Percentiles rank a stretch among this genome's conserved stretches.
Conservation (phyloP, 306 rosid genomes). For the Carpinus viminea region DNA sequence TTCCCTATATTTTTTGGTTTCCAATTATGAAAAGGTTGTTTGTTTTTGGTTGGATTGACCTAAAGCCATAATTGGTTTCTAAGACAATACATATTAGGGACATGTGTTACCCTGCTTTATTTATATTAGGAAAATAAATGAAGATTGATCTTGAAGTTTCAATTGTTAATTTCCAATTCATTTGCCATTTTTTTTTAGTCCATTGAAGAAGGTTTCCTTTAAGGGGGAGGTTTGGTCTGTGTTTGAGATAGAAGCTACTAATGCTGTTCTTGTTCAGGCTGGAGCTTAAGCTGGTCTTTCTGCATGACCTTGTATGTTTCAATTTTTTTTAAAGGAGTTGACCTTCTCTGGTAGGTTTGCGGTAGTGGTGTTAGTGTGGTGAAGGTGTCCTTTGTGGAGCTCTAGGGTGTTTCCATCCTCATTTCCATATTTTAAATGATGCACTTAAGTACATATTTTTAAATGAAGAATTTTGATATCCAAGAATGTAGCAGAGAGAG, state of each 20-base stretch:
- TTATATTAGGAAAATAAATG: neutral
- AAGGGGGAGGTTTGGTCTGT: neutral
- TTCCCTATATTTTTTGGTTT: neutral
- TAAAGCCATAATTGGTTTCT: neutral
- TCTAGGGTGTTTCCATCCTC: neutral
- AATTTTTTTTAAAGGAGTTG: too few species aligned
- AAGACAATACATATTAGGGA: neutral
- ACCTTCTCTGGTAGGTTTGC: neutral
- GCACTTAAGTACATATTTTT: neutral
- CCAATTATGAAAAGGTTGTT: neutral
- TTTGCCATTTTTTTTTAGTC: neutral
- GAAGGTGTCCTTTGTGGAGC: neutral
- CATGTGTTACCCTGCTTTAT: neutral
- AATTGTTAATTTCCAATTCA: neutral
- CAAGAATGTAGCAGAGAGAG: neutral
- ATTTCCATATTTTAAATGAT: neutral
- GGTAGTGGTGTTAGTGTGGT: neutral
- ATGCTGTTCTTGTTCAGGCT: neutral
- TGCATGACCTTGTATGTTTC: neutral
- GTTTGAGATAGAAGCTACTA: neutral
- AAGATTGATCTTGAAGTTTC: neutral
- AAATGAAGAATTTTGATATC: neutral
- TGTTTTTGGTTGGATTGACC: neutral
- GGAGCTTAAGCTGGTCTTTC: neutral
- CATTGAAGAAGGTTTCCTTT: neutral